These are phyloP conservation scores for Alnus rubra DNA, from an alignment of 306 rosid genomes.

Conservation along the genomic window DNA sequence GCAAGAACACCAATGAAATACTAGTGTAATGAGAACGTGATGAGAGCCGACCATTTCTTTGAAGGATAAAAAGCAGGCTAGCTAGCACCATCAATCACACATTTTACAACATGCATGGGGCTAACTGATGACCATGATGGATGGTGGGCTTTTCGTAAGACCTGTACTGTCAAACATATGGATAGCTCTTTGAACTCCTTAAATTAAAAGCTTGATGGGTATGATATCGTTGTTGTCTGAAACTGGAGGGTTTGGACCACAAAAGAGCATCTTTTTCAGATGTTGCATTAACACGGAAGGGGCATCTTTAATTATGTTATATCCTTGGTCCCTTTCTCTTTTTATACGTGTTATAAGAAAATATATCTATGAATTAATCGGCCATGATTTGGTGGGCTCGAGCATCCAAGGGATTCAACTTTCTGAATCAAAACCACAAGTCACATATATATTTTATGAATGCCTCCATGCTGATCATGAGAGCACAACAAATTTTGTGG, in stretches of 20 bases:
- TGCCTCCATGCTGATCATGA: not conserved
- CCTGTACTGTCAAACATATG: constrained; percentile 48
- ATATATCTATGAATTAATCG: not conserved
- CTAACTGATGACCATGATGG: constrained; percentile 45
- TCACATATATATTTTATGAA: not conserved
- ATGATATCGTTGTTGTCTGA: constrained; percentile 63
- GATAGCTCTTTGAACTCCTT: constrained; percentile 54
- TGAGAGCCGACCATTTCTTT: constrained; percentile 40
- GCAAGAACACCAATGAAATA: constrained; percentile 36
- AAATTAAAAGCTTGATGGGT: constrained; percentile 56
- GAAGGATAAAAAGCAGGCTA: constrained; percentile 25
- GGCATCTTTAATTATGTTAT: constrained; percentile 32
- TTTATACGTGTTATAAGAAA: not conserved
- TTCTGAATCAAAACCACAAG: not conserved
- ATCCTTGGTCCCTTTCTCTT: constrained; percentile 25
- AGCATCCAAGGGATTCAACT: not conserved
- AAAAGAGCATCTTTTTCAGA: constrained; percentile 55
- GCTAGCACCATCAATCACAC: constrained; percentile 30
- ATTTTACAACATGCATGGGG: constrained; percentile 30
- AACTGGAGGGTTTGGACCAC: constrained; percentile 65
- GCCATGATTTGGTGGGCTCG: not conserved
- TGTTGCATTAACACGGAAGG: constrained; percentile 55
- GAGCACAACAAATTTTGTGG: not conserved
- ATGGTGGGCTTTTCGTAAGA: constrained; percentile 37
- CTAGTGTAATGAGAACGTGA: constrained; percentile 28